Evolutionary conservation across 2,329 filamentous ascomycete species (phyloP), one percentile per base, ranked within the genome.

Genomic region (Mycocentrospora acerina): DNA sequence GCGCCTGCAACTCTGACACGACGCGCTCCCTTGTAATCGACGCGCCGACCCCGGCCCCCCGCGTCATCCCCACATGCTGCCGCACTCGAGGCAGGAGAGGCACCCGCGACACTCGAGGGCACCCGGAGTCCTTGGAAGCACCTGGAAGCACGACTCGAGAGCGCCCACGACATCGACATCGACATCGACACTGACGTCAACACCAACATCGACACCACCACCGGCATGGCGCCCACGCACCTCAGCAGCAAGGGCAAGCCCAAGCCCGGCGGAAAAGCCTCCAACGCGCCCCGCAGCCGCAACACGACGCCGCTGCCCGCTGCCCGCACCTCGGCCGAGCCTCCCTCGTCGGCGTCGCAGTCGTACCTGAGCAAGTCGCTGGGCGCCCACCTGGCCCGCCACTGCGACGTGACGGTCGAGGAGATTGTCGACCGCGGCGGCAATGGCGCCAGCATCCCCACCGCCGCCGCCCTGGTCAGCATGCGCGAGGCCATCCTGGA

Each of bases 271-370:
- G 57, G 55, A 8, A 65, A 62, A 47, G 50, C 55, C 15, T 48
- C 54, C 9, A 58, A 50, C 32, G 41, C 55, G 12, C 59, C 61
- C 12, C 76, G 81, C 46, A 90, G 85, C 62, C 83, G 87, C 60
- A 90, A 90, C 67, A 88, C 85, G 24, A 91, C 87, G 12, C 88
- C 87, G 24, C 78, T 80, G 58, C 77, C 80, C 66, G 57, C 71
- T 66, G 53, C 75, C 64, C 60, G 77, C 71, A 58, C 76, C 54
- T 66, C 74, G 52, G 48, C 64, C 63, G 46, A 68, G 66, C 57
- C 60, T 11, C 42, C 54, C 18, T 31, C 42, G 3, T 22, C 34
- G 17, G 32, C 48, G 16, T 49, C 64, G 13, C 4, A 5, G 13
- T 78, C 85, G 39, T 86, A 84, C 60, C 78, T 90, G 35, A 79